These are phyloP conservation scores for Phytophthora pistaciae DNA, from an alignment of 352 stramenopile genomes.

Conservation along the genomic window DNA sequence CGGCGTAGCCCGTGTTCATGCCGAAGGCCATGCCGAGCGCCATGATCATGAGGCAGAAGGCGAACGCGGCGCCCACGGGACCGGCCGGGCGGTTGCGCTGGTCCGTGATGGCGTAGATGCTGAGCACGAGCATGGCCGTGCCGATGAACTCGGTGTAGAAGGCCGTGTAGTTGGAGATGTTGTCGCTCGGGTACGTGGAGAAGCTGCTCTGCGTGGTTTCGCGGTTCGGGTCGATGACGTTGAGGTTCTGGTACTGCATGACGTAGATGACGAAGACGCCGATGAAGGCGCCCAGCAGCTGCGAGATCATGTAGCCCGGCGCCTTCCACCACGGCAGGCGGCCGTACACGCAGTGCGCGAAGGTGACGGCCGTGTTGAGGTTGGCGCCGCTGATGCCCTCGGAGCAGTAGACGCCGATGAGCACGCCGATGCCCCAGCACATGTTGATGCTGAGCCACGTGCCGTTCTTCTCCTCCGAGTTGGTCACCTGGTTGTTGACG, in stretches of 20 bases:
- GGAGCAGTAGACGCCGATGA: conserved; percentile 54
- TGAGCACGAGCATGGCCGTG: conserved; percentile 54
- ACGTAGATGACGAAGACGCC: conserved; percentile 44
- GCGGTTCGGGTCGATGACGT: conserved; percentile 52
- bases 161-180: conserved; percentile 53
- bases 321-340: conserved; percentile 49
- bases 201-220: conserved; percentile 45
- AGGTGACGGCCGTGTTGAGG: conserved; percentile 61
- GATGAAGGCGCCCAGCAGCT: conserved; percentile 45
- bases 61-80: conserved; percentile 30
- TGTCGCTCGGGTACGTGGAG: conserved; percentile 48
- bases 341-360: conserved; percentile 47
- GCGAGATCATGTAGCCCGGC: conserved; percentile 48
- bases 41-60: conserved; percentile 57
- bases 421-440: conserved; percentile 14
- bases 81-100: conserved; percentile 29
- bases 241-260: conserved; percentile 54
- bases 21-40: conserved; percentile 64
- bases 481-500: conserved; percentile 55
- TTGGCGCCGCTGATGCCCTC: conserved; percentile 54
- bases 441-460: conserved; percentile 63
- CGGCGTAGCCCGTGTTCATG: conserved; percentile 15
- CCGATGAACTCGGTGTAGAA: conserved; percentile 65
- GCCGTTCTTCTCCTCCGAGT: conserved; percentile 46
- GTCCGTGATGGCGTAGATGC: conserved; percentile 60